Base-by-base conservation (phyloP, 1,139 yeast species). In the Candida anutae region DNA sequence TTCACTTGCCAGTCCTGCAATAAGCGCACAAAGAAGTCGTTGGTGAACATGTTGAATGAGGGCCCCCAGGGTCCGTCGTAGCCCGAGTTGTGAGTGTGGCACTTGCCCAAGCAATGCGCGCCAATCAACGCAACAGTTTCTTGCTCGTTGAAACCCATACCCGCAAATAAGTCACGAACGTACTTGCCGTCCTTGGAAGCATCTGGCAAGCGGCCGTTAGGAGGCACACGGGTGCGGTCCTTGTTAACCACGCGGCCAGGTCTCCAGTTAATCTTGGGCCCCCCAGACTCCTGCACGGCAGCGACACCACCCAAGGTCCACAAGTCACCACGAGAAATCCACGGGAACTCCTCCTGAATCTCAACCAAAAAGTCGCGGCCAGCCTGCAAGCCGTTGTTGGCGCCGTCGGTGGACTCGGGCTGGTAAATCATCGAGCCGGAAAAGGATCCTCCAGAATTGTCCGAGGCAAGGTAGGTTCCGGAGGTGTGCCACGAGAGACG, bases 11-110 rank as follows among this genome's bases (percentile, higher is more conserved):
- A 88, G 40, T 76, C 83, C 45, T 72, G 68, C 40, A 85, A 58
- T 41, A 88, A 69, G 46, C 83, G 68, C 36, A 73, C 76, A 62
- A 58, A 88, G 57, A 81, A 85, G 42, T 81, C 90, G 54, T 84
- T 85, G 42, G 90, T 77, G 55, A 88, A 83, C 55, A 72, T 62
- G 42, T 87, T 87, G 44, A 85, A 83, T 22, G 87, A 77, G 33
- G 88, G 90, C 32, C 90, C 93, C 97, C 97, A 88, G 28, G 95
- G 95, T 28, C 96, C 96, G 37, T 81, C 93, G 52, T 62, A 88
- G 3, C 95, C 96, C 9, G 80, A 69, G 39, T 66, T 64, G 27
- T 59, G 45, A 19, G 63, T 52, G 56, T 84, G 95, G 48, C 94
- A 82, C 43, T 69, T 57, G 36, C 95, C 95, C 39, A 85, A 66